These are phyloP conservation scores for Paraglomus brasilianum DNA, from an alignment of 192 early-diverging fungal species.

Conservation along the genomic window DNA sequence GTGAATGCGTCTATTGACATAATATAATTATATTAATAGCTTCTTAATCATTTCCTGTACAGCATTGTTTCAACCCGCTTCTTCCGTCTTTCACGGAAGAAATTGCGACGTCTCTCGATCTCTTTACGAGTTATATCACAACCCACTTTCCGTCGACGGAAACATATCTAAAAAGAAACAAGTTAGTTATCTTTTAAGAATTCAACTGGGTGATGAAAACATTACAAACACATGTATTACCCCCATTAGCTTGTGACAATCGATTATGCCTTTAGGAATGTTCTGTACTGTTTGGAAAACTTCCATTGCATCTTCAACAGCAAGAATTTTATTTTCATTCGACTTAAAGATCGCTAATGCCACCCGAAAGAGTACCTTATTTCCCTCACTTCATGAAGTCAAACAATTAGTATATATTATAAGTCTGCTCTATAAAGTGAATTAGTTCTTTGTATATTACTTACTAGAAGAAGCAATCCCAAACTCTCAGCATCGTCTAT, in stretches of 20 bases:
- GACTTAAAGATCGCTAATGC: slow-evolving; percentile 70
- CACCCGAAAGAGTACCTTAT: slow-evolving; percentile 73
- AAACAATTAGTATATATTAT: no score
- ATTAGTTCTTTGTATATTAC: slow-evolving; percentile 16
- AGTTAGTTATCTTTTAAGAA: background rate
- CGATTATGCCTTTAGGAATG: slow-evolving; percentile 59
- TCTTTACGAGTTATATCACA: slow-evolving; percentile 36
- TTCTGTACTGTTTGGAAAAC: slow-evolving; percentile 63
- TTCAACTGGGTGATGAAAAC: background rate
- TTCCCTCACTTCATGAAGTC: slow-evolving; percentile 54
- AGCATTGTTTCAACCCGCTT: slow-evolving; percentile 29
- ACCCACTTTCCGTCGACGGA: slow-evolving; percentile 28
- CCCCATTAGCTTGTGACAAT: slow-evolving; percentile 65
- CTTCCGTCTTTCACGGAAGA: slow-evolving; percentile 38
- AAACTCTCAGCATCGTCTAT: slow-evolving; percentile 70
- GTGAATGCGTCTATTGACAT: no score
- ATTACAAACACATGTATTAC: slow-evolving; percentile 28
- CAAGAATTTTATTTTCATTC: slow-evolving; percentile 61
- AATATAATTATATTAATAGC: no score
- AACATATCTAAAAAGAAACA: slow-evolving; percentile 30
- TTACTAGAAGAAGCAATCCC: slow-evolving; percentile 80
- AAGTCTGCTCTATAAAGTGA: no score
- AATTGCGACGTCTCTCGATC: slow-evolving; percentile 34
- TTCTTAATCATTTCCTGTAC: no score
- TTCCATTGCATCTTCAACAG: slow-evolving; percentile 57